These are phyloP conservation scores for Calonectria pteridis DNA, from an alignment of 2,329 filamentous ascomycete species.

Conservation along the genomic window DNA sequence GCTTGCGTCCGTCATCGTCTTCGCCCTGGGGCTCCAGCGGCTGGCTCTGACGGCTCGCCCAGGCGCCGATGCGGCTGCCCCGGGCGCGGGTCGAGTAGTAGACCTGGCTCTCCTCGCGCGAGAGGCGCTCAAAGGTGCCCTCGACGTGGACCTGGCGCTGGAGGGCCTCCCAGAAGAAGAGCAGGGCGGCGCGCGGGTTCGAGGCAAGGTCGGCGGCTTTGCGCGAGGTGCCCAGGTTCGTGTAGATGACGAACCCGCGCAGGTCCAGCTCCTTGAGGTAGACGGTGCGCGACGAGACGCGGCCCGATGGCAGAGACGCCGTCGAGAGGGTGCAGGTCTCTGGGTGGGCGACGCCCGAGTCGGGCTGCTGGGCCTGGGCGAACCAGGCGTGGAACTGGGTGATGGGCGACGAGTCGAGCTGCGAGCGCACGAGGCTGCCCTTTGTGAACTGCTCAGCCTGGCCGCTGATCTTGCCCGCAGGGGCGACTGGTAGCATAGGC, in stretches of 20 bases:
- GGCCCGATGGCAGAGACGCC: constrained; percentile 83
- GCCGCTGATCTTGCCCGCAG: constrained; percentile 68
- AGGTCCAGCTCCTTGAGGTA: constrained; percentile 96
- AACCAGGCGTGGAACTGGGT: constrained; percentile 94
- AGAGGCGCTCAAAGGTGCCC: constrained; percentile 77
- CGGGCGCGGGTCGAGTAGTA: constrained; percentile 79
- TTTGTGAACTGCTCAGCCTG: constrained; percentile 83
- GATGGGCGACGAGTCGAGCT: constrained; percentile 77
- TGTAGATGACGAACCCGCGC: constrained; percentile 89
- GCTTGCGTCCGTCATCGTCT: constrained; percentile 75
- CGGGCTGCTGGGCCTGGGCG: constrained; percentile 71
- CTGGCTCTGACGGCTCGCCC: constrained; percentile 90
- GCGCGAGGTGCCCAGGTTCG: constrained; percentile 86
- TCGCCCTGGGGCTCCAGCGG: constrained; percentile 68
- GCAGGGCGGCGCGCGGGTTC: constrained; percentile 85
- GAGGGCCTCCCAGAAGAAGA: constrained; percentile 89
- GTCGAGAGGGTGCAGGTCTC: constrained; percentile 93
- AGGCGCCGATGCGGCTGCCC: constrained; percentile 88
- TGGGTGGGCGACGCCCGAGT: constrained; percentile 74
- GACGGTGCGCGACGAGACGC: constrained; percentile 86
- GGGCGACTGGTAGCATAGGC: constrained; percentile 64
- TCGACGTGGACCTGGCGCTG: constrained; percentile 95
- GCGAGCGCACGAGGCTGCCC: constrained; percentile 69
- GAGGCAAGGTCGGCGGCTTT: constrained; percentile 75
- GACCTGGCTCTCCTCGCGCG: constrained; percentile 76